Base-by-base conservation (phyloP, 2,329 filamentous ascomycete species). In the Alternaria dauci region DNA sequence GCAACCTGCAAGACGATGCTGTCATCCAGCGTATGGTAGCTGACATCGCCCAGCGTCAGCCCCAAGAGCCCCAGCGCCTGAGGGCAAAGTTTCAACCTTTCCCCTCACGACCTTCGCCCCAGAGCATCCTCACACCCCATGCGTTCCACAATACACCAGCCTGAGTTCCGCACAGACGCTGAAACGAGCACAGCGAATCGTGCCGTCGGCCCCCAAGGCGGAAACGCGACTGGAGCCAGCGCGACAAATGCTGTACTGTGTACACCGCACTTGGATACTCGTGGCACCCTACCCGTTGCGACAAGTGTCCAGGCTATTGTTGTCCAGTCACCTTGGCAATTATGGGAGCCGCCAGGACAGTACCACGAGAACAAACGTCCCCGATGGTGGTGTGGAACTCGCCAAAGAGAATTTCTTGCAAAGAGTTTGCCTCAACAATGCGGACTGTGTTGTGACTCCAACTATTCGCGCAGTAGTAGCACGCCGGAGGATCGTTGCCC, bases 121-220 rank as follows among this genome's bases (percentile, higher is more conserved):
- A 42, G 30, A 55, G 25, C 52, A 42, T 58, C 59, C 62, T 65
- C 71, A 63, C 55, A 65, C 65, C 57, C 63, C 58, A 62, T 28
- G 39, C 48, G 66, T 70, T 69, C 55, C 66, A 68, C 59, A 54
- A 65, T 38, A 52, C 51, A 23, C 39, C 30, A 41, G 57, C 57
- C 57, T 59, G 44, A 55, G 51, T 18, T 20, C 32, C 32, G 61
- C 62, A 65, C 61, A 54, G 68, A 53, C 66, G 32, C 51, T 69
- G 66, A 69, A 75, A 67, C 69, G 59, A 36, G 62, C 56, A 44
- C 64, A 56, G 61, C 69, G 58, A 69, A 68, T 71, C 55, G 65
- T 54, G 28, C 47, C 43, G 47, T 58, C 58, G 62, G 58, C 61
- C 59, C 42, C 44, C 36, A 30, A 32, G 46, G 59, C 55, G 52